Evolutionary conservation across 2,329 filamentous ascomycete species (phyloP).

Genomic region (Cercospora janseana): DNA sequence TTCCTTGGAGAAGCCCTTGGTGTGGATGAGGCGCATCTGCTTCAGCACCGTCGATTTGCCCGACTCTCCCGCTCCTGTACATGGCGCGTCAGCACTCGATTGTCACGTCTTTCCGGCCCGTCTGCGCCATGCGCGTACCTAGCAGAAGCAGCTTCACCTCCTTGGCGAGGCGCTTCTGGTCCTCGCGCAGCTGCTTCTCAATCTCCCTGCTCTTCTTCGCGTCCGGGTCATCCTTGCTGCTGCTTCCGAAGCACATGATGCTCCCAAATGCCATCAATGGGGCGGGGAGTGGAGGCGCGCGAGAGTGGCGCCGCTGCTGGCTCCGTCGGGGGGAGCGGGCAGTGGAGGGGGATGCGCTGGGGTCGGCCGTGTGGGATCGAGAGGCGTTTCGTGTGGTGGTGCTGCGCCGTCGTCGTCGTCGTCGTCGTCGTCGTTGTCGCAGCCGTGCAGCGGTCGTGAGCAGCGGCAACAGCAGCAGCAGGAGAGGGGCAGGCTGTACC

Average conservation of each 20-base stretch:
- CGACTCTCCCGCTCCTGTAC: slow-evolving; percentile 82
- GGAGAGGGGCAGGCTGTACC: slow-evolving; percentile 15
- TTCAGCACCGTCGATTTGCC: slow-evolving; percentile 97
- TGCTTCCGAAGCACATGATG: slow-evolving; percentile 53
- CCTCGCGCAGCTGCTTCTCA: slow-evolving; percentile 78
- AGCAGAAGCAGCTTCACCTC: slow-evolving; percentile 93
- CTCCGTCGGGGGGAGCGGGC: slow-evolving; percentile 9
- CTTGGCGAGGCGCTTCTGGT: slow-evolving; percentile 80
- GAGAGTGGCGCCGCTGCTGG: not conserved
- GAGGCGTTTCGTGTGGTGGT: slow-evolving; percentile 7
- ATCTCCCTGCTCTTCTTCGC: slow-evolving; percentile 64
- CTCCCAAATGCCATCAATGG: slow-evolving; percentile 27
- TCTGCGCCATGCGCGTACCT: slow-evolving; percentile 55
- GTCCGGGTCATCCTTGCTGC: slow-evolving; percentile 49
- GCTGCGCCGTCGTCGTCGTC: too few relatives aligned
- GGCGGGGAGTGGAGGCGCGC: slow-evolving; percentile 1
- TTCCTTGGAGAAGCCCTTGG: slow-evolving; percentile 81
- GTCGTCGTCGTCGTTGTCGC: too few relatives aligned
- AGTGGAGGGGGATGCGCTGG: not conserved
- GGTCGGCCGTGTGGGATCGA: not conserved
- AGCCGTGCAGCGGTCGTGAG: too few relatives aligned
- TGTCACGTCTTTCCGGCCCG: not conserved
- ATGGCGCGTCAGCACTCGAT: not conserved
- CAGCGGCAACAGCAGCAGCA: too few relatives aligned
- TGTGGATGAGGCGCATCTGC: slow-evolving; percentile 98